Percentiles rank a stretch among this genome's conserved stretches.
phyloP scores from a whole-genome alignment of 163 green algal genomes.

The Chloroidium sp. region DNA sequence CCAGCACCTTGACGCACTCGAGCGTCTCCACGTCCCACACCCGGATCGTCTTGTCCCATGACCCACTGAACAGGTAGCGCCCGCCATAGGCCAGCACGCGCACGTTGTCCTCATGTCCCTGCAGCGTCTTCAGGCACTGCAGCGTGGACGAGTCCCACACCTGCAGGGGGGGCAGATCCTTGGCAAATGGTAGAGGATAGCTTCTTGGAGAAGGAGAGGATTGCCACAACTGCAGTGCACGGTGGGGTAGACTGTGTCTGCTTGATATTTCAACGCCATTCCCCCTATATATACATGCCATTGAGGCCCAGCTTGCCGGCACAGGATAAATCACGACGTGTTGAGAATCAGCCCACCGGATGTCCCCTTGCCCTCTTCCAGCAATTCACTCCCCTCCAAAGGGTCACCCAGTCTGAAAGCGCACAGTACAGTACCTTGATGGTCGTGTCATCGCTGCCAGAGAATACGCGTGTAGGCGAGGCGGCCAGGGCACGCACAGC shows the following conservation, averaged over 20 bases:
- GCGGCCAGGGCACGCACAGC: slow-evolving; percentile 82
- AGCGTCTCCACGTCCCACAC: slow-evolving; percentile 74
- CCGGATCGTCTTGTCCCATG: slow-evolving; percentile 91
- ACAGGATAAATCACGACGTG: no score
- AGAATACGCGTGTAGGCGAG: slow-evolving; percentile 61
- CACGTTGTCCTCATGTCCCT: slow-evolving; percentile 91
- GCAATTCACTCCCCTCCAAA: neutral
- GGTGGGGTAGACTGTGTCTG: no score
- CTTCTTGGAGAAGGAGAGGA: neutral
- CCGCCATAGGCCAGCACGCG: slow-evolving; percentile 72
- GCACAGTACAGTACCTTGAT: slow-evolving; percentile 44
- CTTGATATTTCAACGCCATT: no score
- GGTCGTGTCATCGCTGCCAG: slow-evolving; percentile 81
- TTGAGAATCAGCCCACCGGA: no score
- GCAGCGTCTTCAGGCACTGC: slow-evolving; percentile 71
- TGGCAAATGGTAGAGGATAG: no score
- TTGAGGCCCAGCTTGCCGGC: no score
- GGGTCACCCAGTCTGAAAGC: neutral
- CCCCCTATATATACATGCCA: neutral
- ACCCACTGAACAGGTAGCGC: slow-evolving; percentile 75
- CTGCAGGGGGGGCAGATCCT: slow-evolving; percentile 9
- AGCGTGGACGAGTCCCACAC: slow-evolving; percentile 75
- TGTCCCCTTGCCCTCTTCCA: no score
- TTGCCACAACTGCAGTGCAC: neutral
- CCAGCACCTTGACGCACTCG: slow-evolving; percentile 65